Evolutionary conservation across 441 rosid genomes (phyloP), one percentile per base, ranked within the genome.

Genomic region (Populus hybrid): DNA sequence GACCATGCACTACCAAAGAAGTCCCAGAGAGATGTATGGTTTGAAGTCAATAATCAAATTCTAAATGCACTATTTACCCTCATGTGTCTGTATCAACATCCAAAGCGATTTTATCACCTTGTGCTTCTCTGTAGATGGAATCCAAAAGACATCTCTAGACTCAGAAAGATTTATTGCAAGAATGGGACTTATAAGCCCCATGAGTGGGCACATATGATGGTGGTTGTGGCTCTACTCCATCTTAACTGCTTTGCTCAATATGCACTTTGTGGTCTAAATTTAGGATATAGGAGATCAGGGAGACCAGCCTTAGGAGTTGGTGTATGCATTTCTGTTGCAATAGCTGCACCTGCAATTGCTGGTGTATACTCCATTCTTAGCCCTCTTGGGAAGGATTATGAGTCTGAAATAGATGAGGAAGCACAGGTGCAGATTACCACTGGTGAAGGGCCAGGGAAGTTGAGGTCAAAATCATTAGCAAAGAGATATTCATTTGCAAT

Each of bases 191-290:
- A 92, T 59, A 95, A 93, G 78, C 98, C 98, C 1, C 89, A 90
- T 32, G 98, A 93, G 72, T 92, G 98, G 98, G 86, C 88, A 50
- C 99, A 93, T 74, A 91, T 95, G 76, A 86, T 91, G 95, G 92
- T 90, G 12, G 97, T 93, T 26, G 88, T 92, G 35, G 16, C 88
- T 74, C 82, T 95, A 77, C 94, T 95, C 64, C 91, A 95, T 77
- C 65, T 93, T 72, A 95, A 95, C 69, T 95, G 98, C 85, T 95
- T 95, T 75, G 97, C 99, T 75, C 98, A 93, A 72, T 95, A 95
- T 70, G 99, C 94, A 1, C 92, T 95, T 59, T 93, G 99, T 76
- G 92, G 97, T 76, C 88, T 95, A 35, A 93, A 95, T 71, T 76
- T 89, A 80, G 98, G 98, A 23, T 95, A 80, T 80, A 89, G 74